Conservation (phyloP, 106 monocot species). For the Phalaenopsis equestris region DNA sequence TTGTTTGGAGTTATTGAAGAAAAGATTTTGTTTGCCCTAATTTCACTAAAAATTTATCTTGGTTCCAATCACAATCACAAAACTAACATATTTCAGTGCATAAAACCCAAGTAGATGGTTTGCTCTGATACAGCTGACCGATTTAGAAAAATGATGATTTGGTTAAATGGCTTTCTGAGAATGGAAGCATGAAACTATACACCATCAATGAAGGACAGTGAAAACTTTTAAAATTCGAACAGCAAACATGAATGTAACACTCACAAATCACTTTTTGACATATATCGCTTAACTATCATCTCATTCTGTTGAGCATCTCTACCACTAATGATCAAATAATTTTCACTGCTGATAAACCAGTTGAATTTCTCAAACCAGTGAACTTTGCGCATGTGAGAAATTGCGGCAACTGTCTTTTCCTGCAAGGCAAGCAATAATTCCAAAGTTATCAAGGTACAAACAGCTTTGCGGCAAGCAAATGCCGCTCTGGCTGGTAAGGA, state of each 20-base stretch:
- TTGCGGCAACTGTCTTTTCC: conserved; percentile 98
- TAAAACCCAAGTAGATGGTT: not conserved
- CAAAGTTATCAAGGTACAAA: not conserved
- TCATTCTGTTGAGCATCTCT: conserved; percentile 99
- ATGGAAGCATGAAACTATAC: not conserved
- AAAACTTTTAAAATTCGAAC: not conserved
- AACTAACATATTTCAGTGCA: not conserved
- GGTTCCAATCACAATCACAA: no score
- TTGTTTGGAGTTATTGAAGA: no score
- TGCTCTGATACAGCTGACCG: not conserved
- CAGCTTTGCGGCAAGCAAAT: not conserved
- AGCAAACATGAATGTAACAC: conserved; percentile 18
- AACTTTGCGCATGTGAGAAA: conserved; percentile 94
- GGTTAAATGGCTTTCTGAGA: not conserved
- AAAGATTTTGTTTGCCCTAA: no score
- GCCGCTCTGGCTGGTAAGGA: not conserved
- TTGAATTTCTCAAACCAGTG: conserved; percentile 99
- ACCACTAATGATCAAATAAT: conserved; percentile 95
- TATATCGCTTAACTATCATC: conserved; percentile 97
- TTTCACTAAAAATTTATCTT: no score
- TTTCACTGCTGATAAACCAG: conserved; percentile 99
- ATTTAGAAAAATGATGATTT: not conserved
- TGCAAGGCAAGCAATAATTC: conserved; percentile 22
- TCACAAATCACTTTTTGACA: conserved; percentile 99
- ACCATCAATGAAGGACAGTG: not conserved